phyloP scores from a whole-genome alignment of 1,139 yeast species.

The Arxiozyma slooffiae region DNA sequence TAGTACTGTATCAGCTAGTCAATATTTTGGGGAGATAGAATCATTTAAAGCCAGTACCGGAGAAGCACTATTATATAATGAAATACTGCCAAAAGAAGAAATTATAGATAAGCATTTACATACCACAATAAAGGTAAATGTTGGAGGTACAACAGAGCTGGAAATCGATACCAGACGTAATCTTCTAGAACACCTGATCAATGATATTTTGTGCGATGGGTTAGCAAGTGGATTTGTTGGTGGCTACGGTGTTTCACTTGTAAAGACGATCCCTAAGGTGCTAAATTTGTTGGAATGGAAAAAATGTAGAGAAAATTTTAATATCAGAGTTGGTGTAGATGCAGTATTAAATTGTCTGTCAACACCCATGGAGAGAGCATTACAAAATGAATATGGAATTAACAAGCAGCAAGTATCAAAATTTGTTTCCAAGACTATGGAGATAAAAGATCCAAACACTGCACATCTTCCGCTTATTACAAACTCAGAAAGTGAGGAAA shows the following conservation, averaged over 20 bases:
- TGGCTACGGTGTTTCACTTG: conserved; percentile 19
- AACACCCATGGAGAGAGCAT: conserved; percentile 14
- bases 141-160: conserved; percentile 25
- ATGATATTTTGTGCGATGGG: conserved; percentile 22
- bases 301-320: neutral
- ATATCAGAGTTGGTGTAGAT: conserved; percentile 11
- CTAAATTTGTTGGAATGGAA: conserved; percentile 6
- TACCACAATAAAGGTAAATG: conserved; percentile 23
- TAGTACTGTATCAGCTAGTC: conserved; percentile 20
- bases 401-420: conserved; percentile 11
- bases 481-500: neutral
- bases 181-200: conserved; percentile 22
- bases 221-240: conserved; percentile 25
- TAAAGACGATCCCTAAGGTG: conserved; percentile 16
- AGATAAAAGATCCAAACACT: conserved; percentile 5
- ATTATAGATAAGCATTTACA: conserved; percentile 10
- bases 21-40: conserved; percentile 24
- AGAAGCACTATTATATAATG: conserved; percentile 27
- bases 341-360: conserved; percentile 14
- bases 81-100: neutral
- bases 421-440: conserved; percentile 14
- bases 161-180: conserved; percentile 26
- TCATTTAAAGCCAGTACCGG: conserved; percentile 28
- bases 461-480: conserved; percentile 11
- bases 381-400: conserved; percentile 13